phyloP scores from a whole-genome alignment of 768 basidiomycete species.

The Rhodotorula paludigena region DNA sequence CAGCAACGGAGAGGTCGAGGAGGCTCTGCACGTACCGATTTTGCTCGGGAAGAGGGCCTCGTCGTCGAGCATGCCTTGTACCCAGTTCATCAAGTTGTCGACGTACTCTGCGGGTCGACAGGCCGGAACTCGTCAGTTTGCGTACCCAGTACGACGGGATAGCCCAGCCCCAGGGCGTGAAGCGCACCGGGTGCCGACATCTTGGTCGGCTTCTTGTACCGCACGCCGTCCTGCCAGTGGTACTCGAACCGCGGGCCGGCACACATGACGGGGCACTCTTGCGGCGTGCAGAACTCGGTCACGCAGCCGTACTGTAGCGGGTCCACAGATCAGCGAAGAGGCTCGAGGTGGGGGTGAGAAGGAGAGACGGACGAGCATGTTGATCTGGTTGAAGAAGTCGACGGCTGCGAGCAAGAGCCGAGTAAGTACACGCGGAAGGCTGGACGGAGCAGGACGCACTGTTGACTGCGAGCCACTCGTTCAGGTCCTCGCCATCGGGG shows the following conservation, averaged over 20 bases:
- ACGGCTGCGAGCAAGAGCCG: conserved; percentile 59
- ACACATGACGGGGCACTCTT: conserved; percentile 93
- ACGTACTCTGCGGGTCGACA: conserved; percentile 64
- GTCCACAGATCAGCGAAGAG: neutral
- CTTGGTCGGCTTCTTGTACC: conserved; percentile 84
- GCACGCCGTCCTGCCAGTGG: conserved; percentile 85
- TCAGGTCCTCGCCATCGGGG: conserved; percentile 93
- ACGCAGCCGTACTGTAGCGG: conserved; percentile 70
- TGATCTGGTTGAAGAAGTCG: conserved; percentile 98
- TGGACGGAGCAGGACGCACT: conserved; percentile 54
- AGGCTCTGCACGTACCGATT: conserved; percentile 65
- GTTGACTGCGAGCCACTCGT: conserved; percentile 99
- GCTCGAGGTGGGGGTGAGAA: neutral
- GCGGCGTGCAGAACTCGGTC: conserved; percentile 92
- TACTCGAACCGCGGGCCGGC: conserved; percentile 92
- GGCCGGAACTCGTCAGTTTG: conserved; percentile 9
- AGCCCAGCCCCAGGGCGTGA: conserved; percentile 16
- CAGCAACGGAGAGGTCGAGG: neutral
- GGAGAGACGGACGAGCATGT: conserved; percentile 63
- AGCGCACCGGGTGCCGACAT: conserved; percentile 64
- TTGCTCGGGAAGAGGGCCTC: conserved; percentile 87
- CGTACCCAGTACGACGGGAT: too few relatives aligned
- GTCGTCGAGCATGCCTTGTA: conserved; percentile 85
- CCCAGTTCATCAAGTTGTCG: conserved; percentile 98
- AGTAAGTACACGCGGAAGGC: neutral